These are phyloP conservation scores for Jaminaea rosea DNA, from an alignment of 1,284 basidiomycete genomes.

Conservation along the genomic window DNA sequence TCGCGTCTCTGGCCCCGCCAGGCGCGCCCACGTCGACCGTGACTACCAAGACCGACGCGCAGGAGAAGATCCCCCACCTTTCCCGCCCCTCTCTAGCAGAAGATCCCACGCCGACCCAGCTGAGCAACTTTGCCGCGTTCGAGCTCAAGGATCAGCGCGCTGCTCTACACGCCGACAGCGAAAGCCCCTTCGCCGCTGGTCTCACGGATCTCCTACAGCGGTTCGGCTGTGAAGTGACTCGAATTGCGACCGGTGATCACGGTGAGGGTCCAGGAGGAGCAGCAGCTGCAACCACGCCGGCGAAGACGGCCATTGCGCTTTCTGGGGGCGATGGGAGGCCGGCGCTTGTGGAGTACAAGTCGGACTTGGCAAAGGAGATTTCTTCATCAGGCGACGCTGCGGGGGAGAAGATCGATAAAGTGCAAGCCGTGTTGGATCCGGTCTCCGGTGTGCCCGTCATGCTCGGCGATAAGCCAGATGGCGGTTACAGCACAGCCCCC, in stretches of 20 bases:
- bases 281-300: slow-evolving; percentile 1
- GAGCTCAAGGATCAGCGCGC: slow-evolving; percentile 21
- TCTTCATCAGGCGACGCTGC: background rate
- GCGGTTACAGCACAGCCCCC: too few relatives aligned
- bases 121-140: slow-evolving; percentile 5
- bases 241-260: slow-evolving; percentile 8
- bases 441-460: slow-evolving; percentile 26
- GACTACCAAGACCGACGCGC: background rate
- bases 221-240: slow-evolving; percentile 20
- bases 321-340: slow-evolving; percentile 22
- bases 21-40: too few relatives aligned
- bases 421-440: slow-evolving; percentile 27
- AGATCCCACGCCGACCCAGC: slow-evolving; percentile 4
- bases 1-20: slow-evolving; percentile 1
- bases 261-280: background rate
- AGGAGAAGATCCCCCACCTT: slow-evolving; percentile 3
- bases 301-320: slow-evolving; percentile 24
- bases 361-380: slow-evolving; percentile 8
- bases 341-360: slow-evolving; percentile 13
- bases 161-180: slow-evolving; percentile 18
- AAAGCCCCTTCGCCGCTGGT: slow-evolving; percentile 16
- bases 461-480: slow-evolving; percentile 11
- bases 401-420: too few relatives aligned
- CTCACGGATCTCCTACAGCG: slow-evolving; percentile 10
- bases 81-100: slow-evolving; percentile 9